Evolutionary conservation across 768 basidiomycete genomes (phyloP), one percentile per base, ranked within the genome.

Genomic region (Mycena rebaudengoi): DNA sequence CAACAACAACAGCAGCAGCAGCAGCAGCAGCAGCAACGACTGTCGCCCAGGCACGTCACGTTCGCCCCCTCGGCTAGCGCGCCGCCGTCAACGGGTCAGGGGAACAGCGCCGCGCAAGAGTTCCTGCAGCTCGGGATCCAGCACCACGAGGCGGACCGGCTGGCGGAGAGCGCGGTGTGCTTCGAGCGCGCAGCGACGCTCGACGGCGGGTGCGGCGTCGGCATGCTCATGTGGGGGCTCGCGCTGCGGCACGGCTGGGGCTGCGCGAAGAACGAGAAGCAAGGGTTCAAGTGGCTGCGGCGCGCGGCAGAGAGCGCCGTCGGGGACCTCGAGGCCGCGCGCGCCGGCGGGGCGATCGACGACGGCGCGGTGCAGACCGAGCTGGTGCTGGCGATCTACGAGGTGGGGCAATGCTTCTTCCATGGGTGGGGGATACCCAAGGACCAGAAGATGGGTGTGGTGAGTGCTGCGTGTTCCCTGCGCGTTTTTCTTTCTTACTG

Each of bases 151-250:
- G 86, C 88, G 29, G 89, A 93, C 72, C 82, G 86, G 41, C 79
- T 95, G 5, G 71, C 73, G 44, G 90, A 92, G 69, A 89, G 90
- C 12, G 92, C 91, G 0, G 71, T 74, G 25, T 92, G 82, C 74
- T 94, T 95, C 72, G 92, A 95, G 78, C 85, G 84, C 76, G 87
- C 89, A 45, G 93, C 93, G 12, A 91, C 81, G 54, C 80, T 86
- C 63, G 78, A 82, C 51, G 94, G 94, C 1, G 95, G 94, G 2
- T 95, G 91, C 70, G 91, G 90, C 2, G 88, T 94, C 5, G 95
- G 95, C 18, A 96, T 95, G 94, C 76, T 96, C 62, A 94, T 97
- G 92, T 96, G 91, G 85, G 95, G 95, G 0, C 78, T 97, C 40
- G 82, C 93, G 29, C 78, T 95, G 70, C 81, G 95, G 52, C 92